Conservation (phyloP, 208 protist species). For the Acanthamoeba lenticulata region DNA sequence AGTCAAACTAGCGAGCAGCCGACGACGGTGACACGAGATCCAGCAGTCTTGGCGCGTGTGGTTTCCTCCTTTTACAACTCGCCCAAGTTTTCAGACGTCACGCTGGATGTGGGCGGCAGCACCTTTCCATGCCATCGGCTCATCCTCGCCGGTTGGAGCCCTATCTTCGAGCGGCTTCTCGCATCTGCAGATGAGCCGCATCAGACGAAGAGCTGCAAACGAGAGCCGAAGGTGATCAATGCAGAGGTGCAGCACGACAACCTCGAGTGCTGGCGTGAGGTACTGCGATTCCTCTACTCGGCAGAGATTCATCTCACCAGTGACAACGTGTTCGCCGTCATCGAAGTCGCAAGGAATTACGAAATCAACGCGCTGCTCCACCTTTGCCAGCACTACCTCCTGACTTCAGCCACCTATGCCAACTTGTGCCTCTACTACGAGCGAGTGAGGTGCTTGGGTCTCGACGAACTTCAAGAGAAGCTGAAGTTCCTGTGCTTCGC, state of each 20-base stretch:
- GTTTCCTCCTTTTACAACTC: neutral
- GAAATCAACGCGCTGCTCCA: neutral
- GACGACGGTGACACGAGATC: neutral
- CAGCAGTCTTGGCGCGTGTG: neutral
- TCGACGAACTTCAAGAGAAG: neutral
- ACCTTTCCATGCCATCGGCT: neutral
- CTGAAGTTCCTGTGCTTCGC: neutral
- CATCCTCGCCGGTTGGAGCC: neutral
- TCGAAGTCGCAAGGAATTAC: neutral
- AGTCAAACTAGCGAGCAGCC: no score
- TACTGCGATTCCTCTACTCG: conserved; percentile 7
- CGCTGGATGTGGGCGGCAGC: neutral
- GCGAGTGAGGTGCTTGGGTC: neutral
- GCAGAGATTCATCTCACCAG: neutral
- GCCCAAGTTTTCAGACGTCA: neutral
- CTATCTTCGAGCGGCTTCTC: neutral
- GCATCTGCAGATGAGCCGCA: no score
- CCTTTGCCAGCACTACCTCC: neutral
- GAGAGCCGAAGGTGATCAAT: neutral
- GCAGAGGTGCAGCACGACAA: neutral
- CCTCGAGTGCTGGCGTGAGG: neutral
- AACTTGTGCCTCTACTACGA: neutral
- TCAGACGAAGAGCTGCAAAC: neutral
- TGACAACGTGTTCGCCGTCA: neutral
- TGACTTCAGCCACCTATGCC: neutral